Conservation (phyloP, 2,329 filamentous ascomycete genomes). For the Chrysoporthe deuterocubensis region DNA sequence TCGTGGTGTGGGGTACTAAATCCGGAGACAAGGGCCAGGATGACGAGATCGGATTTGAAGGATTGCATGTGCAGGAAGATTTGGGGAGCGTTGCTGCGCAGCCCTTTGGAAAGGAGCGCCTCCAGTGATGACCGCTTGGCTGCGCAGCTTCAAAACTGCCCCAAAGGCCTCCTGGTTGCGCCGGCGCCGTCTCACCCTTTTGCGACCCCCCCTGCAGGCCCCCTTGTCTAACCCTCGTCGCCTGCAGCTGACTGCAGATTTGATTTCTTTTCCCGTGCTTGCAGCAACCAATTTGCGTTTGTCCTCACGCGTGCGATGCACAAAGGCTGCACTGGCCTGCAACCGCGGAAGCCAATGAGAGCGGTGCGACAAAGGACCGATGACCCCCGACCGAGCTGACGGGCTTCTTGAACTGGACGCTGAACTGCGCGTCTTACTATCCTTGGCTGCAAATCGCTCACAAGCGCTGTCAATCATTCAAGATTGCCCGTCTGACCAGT, state of each 20-base stretch:
- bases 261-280: conserved; percentile 8
- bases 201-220: conserved; percentile 12
- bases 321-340: background rate
- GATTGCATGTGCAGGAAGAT: conserved; percentile 4
- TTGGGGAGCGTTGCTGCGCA: background rate
- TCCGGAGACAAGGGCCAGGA: conserved; percentile 8
- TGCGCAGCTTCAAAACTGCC: conserved; percentile 19
- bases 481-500: conserved; percentile 10
- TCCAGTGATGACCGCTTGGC: conserved; percentile 8
- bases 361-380: background rate
- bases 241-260: conserved; percentile 22
- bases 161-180: conserved; percentile 19
- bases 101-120: background rate
- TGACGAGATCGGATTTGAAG: conserved; percentile 10
- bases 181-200: conserved; percentile 26
- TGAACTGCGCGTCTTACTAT: conserved; percentile 2
- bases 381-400: conserved; percentile 16
- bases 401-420: conserved; percentile 1
- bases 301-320: conserved; percentile 7
- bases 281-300: conserved; percentile 20
- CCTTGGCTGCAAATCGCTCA: background rate
- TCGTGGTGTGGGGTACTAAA: conserved; percentile 10
- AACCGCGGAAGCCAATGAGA: conserved; percentile 21
- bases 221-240: conserved; percentile 3
- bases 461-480: conserved; percentile 21